A percentile compares a stretch with the other conserved stretches of the same genome.
Evolutionary conservation across 1,139 yeast species (phyloP).

Genomic region (Saccharomyces hybrid): DNA sequence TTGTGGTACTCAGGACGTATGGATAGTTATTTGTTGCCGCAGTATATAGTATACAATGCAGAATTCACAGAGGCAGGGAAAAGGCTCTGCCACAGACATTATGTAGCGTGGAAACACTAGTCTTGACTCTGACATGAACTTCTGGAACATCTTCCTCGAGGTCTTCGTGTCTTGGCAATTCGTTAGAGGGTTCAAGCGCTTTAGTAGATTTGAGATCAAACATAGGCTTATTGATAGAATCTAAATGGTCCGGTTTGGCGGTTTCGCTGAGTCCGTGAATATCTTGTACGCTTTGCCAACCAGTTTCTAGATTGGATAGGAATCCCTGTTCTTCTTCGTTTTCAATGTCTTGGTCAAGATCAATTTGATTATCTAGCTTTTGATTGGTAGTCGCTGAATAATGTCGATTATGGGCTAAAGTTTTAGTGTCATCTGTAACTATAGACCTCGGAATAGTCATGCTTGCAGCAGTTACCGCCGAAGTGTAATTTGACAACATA

Average conservation of each 20-base stretch:
- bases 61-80: conserved; percentile 29
- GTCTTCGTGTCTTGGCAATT: conserved; percentile 7
- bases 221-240: conserved; percentile 7
- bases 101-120: conserved; percentile 39
- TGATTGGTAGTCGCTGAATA: background rate
- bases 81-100: conserved; percentile 37
- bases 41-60: conserved; percentile 1
- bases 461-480: conserved; percentile 1
- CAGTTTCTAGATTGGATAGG: conserved; percentile 17
- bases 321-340: conserved; percentile 9
- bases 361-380: background rate
- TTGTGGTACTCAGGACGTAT: background rate
- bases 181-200: conserved; percentile 8
- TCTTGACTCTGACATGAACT: conserved; percentile 37
- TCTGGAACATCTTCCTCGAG: conserved; percentile 23
- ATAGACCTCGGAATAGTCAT: background rate
- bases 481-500: conserved; percentile 28
- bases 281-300: conserved; percentile 31
- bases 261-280: conserved; percentile 21
- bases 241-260: background rate
- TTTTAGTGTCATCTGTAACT: background rate
- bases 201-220: conserved; percentile 13
- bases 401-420: background rate
- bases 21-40: background rate
- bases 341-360: background rate